phyloP scores from a whole-genome alignment of 1,284 basidiomycete species.

The Macrocystidia cucumis region DNA sequence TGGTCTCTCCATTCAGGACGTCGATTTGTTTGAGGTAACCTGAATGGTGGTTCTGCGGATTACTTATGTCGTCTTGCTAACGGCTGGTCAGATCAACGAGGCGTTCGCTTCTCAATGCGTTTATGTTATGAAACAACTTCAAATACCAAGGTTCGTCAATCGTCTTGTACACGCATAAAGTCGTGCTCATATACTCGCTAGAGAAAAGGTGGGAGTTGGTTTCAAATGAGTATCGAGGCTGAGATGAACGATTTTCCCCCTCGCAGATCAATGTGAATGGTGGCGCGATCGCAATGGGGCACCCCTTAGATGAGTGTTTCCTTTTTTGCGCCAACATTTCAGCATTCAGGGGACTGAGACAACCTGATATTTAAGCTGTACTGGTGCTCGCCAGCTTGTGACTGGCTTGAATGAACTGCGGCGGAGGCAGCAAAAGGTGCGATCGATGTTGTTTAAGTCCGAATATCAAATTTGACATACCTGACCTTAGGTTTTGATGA shows the following conservation, averaged over 20 bases:
- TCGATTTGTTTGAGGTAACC: constrained; percentile 75
- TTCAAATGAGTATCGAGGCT: background rate
- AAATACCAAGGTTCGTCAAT: constrained; percentile 36
- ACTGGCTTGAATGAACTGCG: constrained; percentile 82
- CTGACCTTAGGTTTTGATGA: constrained; percentile 53
- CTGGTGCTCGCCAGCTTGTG: constrained; percentile 83
- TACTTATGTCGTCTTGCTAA: background rate
- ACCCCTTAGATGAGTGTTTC: constrained; percentile 77
- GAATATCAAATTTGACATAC: constrained; percentile 1
- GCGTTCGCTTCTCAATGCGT: constrained; percentile 88
- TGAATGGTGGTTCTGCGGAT: background rate
- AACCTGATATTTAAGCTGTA: constrained; percentile 49
- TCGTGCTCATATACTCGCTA: constrained; percentile 10
- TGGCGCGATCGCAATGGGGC: constrained; percentile 84
- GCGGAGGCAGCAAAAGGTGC: constrained; percentile 71
- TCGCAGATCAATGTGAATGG: constrained; percentile 87
- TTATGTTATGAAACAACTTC: constrained; percentile 72
- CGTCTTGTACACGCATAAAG: background rate
- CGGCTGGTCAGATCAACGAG: constrained; percentile 92
- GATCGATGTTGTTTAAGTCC: constrained; percentile 8
- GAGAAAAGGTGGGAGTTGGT: constrained; percentile 29
- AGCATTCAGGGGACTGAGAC: constrained; percentile 12
- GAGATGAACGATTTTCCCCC: constrained; percentile 33
- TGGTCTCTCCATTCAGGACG: constrained; percentile 62
- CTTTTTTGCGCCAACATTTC: constrained; percentile 9